Base-by-base conservation (phyloP, 805 yeast species). In the Wickerhamomyces silvicola region DNA sequence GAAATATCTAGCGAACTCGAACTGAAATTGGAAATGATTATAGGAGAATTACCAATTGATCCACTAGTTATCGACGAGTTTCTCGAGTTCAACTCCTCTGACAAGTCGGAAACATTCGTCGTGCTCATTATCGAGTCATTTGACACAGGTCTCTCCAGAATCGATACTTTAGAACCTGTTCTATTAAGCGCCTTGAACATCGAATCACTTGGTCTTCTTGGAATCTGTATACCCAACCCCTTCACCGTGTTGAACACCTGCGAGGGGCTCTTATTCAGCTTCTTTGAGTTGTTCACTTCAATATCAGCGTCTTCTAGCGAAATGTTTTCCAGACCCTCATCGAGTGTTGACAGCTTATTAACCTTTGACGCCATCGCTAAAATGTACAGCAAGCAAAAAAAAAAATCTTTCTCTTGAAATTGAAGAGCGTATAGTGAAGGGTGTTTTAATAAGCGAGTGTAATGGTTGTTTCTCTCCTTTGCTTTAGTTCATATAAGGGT, bases 61-160 rank as follows among this genome's bases (percentile, higher is more conserved):
- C 37, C 44, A 12, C 51, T 44, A 3, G 56, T 51, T 18, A 51
- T 36, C 3, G 56, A 51, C 5, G 52, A 46, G 31, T 48, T 44
- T 33, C 56, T 43, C 10, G 56, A 51, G 26, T 37, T 35, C 21
- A 24, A 20, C 11, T 35, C 43, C n/a, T 42, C 43, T 10, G 33
- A 27, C 24, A 30, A 42, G 12, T 48, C 52, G 1, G 54, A 49
- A 10, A 37, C 39, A 8, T 23, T 36, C 5, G 34, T 21, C 7
- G 51, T 32, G 23, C 43, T 38, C 7, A 41, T 33, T 10, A 51
- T 45, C 4, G 54, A 49, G 34, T 51, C 56, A 32, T 51, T 46
- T 7, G 56, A 51, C 6, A 48, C 50, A 1, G 56, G 56, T 38
- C 56, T 42, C 18, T 49, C 50, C 27, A 41, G 24, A 10, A 45